Percentiles rank a stretch among this genome's conserved stretches.
phyloP scores from a whole-genome alignment of 345 rosid species.

The Acer yangbiense region DNA sequence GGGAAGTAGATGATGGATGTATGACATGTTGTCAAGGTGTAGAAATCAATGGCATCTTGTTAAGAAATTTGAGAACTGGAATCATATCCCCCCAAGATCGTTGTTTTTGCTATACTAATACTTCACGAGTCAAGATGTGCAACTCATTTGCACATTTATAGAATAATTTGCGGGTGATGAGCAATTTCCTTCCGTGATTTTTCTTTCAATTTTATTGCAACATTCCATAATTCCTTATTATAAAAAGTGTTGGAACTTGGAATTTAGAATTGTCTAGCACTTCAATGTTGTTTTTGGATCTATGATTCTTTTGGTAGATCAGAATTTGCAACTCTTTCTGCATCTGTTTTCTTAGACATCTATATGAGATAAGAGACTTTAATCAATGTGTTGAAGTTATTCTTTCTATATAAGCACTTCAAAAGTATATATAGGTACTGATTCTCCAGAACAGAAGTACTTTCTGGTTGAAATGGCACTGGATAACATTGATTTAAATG shows the following conservation, averaged over 20 bases:
- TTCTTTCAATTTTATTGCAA: too few relatives aligned
- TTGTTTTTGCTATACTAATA: too few relatives aligned
- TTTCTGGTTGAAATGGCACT: slow-evolving; percentile 3
- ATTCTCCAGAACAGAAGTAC: neutral
- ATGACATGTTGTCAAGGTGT: too few relatives aligned
- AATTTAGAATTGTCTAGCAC: neutral
- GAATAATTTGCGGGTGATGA: neutral
- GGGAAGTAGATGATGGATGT: too few relatives aligned
- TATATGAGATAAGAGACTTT: neutral
- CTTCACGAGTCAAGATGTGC: too few relatives aligned
- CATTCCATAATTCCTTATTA: neutral
- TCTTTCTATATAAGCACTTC: neutral
- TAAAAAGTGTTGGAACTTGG: too few relatives aligned
- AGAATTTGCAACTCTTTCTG: neutral
- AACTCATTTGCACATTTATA: neutral
- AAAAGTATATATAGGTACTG: neutral
- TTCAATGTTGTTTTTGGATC: neutral
- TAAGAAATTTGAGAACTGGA: too few relatives aligned
- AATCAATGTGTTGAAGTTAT: neutral
- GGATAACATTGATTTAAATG: neutral
- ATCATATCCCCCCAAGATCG: too few relatives aligned
- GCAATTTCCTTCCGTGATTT: neutral
- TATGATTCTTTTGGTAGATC: neutral
- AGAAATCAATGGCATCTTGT: too few relatives aligned
- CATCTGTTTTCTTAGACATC: neutral